phyloP scores from a whole-genome alignment of 768 basidiomycete species.

The Mycena galopus region DNA sequence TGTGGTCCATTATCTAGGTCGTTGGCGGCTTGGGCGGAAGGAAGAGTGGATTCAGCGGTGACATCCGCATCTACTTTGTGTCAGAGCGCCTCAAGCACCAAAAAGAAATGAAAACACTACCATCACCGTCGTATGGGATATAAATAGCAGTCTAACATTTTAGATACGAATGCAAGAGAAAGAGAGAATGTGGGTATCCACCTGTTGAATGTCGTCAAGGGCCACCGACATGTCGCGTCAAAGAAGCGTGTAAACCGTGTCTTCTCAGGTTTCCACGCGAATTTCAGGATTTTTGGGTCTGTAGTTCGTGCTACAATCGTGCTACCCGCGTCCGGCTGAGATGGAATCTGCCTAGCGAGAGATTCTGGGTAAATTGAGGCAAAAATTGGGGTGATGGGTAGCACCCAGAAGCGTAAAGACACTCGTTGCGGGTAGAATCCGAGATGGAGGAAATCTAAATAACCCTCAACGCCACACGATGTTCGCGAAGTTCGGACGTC shows the following conservation, averaged over 20 bases:
- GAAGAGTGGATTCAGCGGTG: not conserved
- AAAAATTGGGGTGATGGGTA: too few species aligned
- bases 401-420: too few species aligned
- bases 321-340: too few species aligned
- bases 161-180: not conserved
- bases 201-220: slow-evolving; percentile 24
- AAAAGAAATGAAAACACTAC: not conserved
- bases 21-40: not conserved
- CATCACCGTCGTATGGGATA: slow-evolving; percentile 23
- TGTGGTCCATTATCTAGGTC: slow-evolving; percentile 58
- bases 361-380: too few species aligned
- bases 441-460: too few species aligned
- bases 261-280: not conserved
- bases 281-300: too few species aligned
- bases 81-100: not conserved
- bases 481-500: too few species aligned
- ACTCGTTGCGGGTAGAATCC: too few species aligned
- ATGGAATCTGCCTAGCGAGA: too few species aligned
- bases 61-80: not conserved
- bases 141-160: slow-evolving; percentile 17
- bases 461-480: too few species aligned
- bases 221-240: not conserved
- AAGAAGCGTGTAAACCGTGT: not conserved
- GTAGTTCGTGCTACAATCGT: too few species aligned
- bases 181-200: not conserved